Evolutionary conservation across 805 yeast genomes (phyloP), one percentile per base, ranked within the genome.

Genomic region (Yamadazyma laniorum): DNA sequence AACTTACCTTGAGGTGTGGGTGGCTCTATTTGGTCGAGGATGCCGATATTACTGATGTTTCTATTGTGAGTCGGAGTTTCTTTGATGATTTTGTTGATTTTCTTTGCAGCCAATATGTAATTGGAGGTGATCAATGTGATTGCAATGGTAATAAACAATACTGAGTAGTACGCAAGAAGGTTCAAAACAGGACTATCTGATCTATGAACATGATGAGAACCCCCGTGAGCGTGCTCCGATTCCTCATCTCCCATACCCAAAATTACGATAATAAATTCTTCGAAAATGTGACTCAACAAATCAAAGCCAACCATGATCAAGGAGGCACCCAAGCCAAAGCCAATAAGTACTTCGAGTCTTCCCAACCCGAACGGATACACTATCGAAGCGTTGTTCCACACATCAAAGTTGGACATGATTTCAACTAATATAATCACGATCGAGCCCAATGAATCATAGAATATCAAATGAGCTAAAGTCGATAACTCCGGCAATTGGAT

Each of bases 361-460:
- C 95, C 95, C 18, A 91, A 66, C 0, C 98, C 99, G 67, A 91
- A 91, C 0, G 99, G 99, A 47, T 80, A 85, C 11, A 81, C 80
- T 22, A 93, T 68, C 1, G 95, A 85, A 5, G 90, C 77, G 40
- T 76, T 78, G 47, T 77, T 80, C 96, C 98, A 93, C 5, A 85
- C 95, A 47, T 87, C 95, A 60, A 91, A 91, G 55, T 90, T 93
- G n/a, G 87, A 75, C 76, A 91, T 75, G 9, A 88, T 73, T 42
- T 83, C 88, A 5, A 88, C 96, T 13, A 75, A 59, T 0, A 85
- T 83, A 2, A 82, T 72, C 12, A 84, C 69, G 1, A 82, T 51
- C 28, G 88, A 83, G 1, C 95, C 89, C 25, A 89, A 62, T 0
- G 95, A 78, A 59, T 91, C 97, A 59, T 88, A 91, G 43, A 89